phyloP scores from a whole-genome alignment of 2,329 filamentous ascomycete genomes.

The Cordyceps cateniannulata region DNA sequence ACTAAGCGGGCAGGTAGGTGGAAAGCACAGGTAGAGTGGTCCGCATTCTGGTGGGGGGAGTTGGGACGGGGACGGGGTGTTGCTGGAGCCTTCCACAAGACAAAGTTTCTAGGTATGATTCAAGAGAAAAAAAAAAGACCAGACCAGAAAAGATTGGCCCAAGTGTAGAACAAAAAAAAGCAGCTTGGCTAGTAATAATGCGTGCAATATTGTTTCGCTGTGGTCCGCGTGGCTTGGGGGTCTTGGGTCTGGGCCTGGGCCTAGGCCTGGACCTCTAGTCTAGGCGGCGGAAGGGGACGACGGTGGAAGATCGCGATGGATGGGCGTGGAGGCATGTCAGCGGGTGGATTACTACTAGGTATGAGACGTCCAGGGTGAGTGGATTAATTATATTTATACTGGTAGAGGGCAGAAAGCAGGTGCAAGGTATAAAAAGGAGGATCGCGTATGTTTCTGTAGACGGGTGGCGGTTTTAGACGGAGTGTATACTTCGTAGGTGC shows the following conservation, averaged over 20 bases:
- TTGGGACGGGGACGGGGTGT: not conserved
- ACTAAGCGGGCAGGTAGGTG: not conserved
- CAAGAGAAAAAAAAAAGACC: not conserved
- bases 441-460: not conserved
- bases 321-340: not conserved
- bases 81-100: not conserved
- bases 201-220: not conserved
- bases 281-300: not conserved
- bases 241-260: not conserved
- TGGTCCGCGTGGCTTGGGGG: constrained; percentile 5
- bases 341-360: not conserved
- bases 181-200: not conserved
- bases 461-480: not conserved
- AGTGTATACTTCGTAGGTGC: not conserved
- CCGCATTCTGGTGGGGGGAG: not conserved
- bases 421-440: not conserved
- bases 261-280: constrained; percentile 5
- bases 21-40: not conserved
- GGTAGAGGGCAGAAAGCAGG: too few species aligned
- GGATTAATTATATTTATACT: too few species aligned
- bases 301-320: constrained; percentile 1
- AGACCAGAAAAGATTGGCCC: not conserved
- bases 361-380: not conserved
- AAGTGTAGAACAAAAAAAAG: not conserved
- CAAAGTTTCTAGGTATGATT: not conserved